These are phyloP conservation scores for Ilex paraguariensis DNA, from an alignment of 305 asterid species.

Conservation along the genomic window DNA sequence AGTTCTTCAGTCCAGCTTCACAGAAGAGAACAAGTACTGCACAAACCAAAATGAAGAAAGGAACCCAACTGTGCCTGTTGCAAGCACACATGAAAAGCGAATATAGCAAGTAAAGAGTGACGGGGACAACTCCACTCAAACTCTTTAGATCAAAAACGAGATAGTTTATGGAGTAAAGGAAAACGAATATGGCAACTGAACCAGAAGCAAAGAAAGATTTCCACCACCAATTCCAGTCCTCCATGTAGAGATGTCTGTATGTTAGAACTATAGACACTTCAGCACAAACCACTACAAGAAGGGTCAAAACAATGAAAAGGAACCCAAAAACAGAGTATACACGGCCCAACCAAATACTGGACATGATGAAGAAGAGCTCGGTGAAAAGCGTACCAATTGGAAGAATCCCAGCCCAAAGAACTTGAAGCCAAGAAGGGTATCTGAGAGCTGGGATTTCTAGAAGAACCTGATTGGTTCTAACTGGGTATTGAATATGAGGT, in stretches of 20 bases:
- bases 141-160: constrained; percentile 38
- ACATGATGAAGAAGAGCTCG: constrained; percentile 47
- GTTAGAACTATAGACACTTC: constrained; percentile 44
- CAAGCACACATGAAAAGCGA: constrained; percentile 41
- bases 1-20: constrained; percentile 36
- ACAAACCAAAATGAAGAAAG: constrained; percentile 44
- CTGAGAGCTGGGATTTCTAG: constrained; percentile 40
- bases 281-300: constrained; percentile 39
- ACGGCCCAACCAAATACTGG: constrained; percentile 48
- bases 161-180: constrained; percentile 33
- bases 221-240: constrained; percentile 53
- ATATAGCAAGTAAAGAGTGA: constrained; percentile 38
- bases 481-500: constrained; percentile 39
- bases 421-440: constrained; percentile 41
- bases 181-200: constrained; percentile 36
- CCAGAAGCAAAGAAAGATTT: constrained; percentile 44
- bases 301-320: constrained; percentile 33
- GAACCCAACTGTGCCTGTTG: constrained; percentile 44
- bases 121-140: constrained; percentile 36
- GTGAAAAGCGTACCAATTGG: constrained; percentile 47
- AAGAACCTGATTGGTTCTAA: constrained; percentile 38
- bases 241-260: constrained; percentile 42
- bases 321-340: constrained; percentile 42
- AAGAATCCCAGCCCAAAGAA: constrained; percentile 41
- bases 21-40: constrained; percentile 43